Conservation (phyloP, 169 alveolate genomes). For the Plasmodium malariae region DNA sequence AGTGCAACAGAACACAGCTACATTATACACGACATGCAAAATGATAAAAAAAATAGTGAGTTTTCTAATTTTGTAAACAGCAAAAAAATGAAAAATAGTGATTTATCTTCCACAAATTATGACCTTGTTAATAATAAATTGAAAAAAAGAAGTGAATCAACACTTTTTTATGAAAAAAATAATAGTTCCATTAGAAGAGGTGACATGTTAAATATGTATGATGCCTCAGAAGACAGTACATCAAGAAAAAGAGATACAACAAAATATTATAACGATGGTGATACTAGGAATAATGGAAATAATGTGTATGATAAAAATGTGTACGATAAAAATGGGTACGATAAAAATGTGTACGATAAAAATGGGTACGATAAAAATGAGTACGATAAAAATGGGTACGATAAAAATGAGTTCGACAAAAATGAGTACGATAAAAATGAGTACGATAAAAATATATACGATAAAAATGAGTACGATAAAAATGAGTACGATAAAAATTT, state of each 20-base stretch:
- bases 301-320: no score
- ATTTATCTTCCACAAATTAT: neutral
- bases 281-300: constrained; percentile 10
- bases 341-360: no score
- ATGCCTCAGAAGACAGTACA: constrained; percentile 4
- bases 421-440: no score
- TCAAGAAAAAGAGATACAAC: constrained; percentile 37
- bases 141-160: constrained; percentile 30
- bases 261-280: constrained; percentile 12
- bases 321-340: no score
- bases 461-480: no score
- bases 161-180: constrained; percentile 10
- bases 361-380: no score
- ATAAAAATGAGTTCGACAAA: no score
- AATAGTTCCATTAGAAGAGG: constrained; percentile 25
- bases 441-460: no score
- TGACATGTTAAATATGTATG: constrained; percentile 20
- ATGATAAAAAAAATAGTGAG: constrained; percentile 14
- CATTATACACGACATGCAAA: neutral
- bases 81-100: constrained; percentile 29
- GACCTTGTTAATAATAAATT: constrained; percentile 12
- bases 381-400: no score
- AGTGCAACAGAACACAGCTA: neutral
- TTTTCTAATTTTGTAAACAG: constrained; percentile 5
- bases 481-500: no score